Percentiles rank a stretch among this genome's conserved stretches.
Evolutionary conservation across 169 alveolate species (phyloP).

Genomic region (Babesia divergens): DNA sequence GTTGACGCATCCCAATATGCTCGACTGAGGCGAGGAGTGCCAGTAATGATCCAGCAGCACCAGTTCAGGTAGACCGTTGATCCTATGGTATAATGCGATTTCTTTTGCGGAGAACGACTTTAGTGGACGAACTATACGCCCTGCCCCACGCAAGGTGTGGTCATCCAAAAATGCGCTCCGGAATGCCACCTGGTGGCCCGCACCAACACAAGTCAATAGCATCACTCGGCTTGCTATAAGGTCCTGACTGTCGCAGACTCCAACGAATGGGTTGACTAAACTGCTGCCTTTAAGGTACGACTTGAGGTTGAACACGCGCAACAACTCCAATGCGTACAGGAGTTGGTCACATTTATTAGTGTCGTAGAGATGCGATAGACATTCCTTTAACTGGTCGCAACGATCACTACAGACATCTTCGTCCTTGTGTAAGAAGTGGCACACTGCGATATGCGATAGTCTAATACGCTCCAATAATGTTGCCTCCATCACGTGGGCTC

Average conservation of each 20-base stretch:
- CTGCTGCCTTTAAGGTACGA: not conserved
- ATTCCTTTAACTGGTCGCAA: not conserved
- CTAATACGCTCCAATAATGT: not conserved
- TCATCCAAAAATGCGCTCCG: slow-evolving; percentile 22
- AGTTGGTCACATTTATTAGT: not conserved
- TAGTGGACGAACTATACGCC: slow-evolving; percentile 13
- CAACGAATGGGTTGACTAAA: not conserved
- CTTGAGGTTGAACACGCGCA: not conserved
- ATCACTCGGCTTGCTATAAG: slow-evolving; percentile 20
- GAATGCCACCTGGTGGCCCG: slow-evolving; percentile 25
- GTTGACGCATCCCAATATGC: slow-evolving; percentile 46
- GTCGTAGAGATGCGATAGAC: not conserved
- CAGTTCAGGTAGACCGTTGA: slow-evolving; percentile 18
- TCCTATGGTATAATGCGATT: slow-evolving; percentile 36
- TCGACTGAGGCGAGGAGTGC: slow-evolving; percentile 10
- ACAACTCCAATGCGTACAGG: not conserved
- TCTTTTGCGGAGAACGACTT: slow-evolving; percentile 35
- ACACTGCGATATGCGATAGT: slow-evolving; percentile 4
- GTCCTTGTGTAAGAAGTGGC: slow-evolving; percentile 16
- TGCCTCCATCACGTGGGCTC: not conserved
- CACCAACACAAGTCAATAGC: slow-evolving; percentile 43
- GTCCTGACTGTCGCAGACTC: slow-evolving; percentile 31
- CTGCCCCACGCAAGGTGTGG: not conserved
- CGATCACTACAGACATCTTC: not conserved
- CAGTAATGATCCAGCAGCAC: slow-evolving; percentile 16